Evolutionary conservation across 331 rosid species (phyloP).

Genomic region (Pyrus hybrid): DNA sequence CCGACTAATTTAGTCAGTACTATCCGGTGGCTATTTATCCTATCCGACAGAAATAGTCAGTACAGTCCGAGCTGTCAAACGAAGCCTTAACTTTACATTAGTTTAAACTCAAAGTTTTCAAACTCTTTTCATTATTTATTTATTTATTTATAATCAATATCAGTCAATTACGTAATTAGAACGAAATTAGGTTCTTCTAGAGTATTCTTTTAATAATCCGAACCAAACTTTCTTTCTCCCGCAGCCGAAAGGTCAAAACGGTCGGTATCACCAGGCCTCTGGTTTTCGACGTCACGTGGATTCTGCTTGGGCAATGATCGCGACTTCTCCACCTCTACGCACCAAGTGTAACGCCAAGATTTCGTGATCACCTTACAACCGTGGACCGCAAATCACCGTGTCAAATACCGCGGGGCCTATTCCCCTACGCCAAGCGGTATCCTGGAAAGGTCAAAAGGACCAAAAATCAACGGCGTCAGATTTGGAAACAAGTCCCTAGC

Average conservation of each 20-base stretch:
- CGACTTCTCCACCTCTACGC: neutral
- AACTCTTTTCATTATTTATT: too few relatives aligned
- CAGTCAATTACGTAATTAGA: neutral
- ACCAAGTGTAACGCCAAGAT: neutral
- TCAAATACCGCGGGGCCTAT: neutral
- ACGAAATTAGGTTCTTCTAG: neutral
- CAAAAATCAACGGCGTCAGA: neutral
- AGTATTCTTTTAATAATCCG: neutral
- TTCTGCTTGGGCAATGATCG: neutral
- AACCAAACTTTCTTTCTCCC: neutral
- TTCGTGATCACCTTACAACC: neutral
- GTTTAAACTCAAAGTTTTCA: too few relatives aligned
- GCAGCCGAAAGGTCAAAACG: neutral
- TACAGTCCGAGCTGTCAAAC: too few relatives aligned
- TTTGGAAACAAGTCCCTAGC: neutral
- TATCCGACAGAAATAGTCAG: too few relatives aligned
- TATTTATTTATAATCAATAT: too few relatives aligned
- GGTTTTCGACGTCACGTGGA: slow-evolving; percentile 1
- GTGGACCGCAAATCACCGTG: neutral
- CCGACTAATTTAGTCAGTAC: too few relatives aligned
- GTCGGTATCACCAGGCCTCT: neutral
- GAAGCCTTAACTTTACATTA: too few relatives aligned
- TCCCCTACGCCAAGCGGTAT: neutral
- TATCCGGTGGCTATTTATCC: too few relatives aligned
- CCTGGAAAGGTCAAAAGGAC: neutral